Evolutionary conservation across 2,329 filamentous ascomycete genomes (phyloP), one percentile per base, ranked within the genome.

Genomic region (Neurospora sp.): DNA sequence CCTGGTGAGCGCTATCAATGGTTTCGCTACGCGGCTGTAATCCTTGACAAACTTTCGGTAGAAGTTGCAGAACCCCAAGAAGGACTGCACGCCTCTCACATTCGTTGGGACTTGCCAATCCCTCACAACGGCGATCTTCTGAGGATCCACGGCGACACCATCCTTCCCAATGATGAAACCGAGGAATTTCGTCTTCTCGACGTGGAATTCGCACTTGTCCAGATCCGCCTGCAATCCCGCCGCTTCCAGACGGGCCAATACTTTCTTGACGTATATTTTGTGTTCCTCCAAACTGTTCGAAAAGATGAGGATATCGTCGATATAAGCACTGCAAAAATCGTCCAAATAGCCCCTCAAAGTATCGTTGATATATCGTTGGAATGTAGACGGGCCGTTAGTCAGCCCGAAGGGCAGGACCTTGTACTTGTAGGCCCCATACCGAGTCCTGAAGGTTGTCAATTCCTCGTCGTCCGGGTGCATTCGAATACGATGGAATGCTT

Each of bases 291-390:
- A 4, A 3, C 9, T 66, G 2, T 70, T 62, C 36, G 6, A 72
- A 28, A 66, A 72, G 15, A 70, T 72, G 10, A 68, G n/a, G 46
- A 72, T 72, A 40, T 72, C 28, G 28, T 72, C 66, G 15, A 70
- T 68, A 66, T 72, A 72, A 0, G 23, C 66, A 7, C 39, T 68
- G 58, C 36, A 72, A 17, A 70, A 72, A 4, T 67, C 52, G 46
- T 72, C 40, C 10, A 72, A 10, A n/a, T 66, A 67, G 0, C 66
- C 66, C 52, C 68, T 71, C 33, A 13, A 68, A 15, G 36, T 62
- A 43, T 7, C 58, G 38, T 66, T 67, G 17, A 52, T 28, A 11
- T 36, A 70, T 1, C 40, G 38, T 28, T 70, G 42, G 62, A 70
- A 70, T 0, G 66, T 70, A 0, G 66, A 23, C 2, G 33, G 40